Percentiles rank a stretch among this genome's conserved stretches.
Conservation (phyloP, 1,284 basidiomycete species). For the Melanopsichium pennsylvanicum region DNA sequence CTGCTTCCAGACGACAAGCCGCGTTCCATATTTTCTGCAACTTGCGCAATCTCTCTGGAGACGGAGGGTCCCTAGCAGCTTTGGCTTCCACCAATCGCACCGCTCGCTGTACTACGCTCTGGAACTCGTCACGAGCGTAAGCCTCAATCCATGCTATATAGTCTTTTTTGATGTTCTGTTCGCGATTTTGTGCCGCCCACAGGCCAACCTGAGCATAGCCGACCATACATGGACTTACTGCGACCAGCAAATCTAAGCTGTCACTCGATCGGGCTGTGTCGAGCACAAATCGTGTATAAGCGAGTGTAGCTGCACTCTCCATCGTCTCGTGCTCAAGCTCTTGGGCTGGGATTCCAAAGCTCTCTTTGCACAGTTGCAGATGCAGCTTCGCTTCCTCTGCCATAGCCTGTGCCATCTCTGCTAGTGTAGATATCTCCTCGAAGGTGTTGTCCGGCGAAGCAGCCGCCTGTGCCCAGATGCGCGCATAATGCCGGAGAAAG, state of each 20-base stretch:
- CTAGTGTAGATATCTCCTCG: conserved; percentile 74
- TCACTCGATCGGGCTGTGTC: conserved; percentile 70
- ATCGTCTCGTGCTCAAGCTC: conserved; percentile 42
- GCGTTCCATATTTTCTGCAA: conserved; percentile 80
- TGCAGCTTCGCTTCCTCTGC: conserved; percentile 55
- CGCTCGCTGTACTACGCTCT: conserved; percentile 75
- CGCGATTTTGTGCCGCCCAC: conserved; percentile 66
- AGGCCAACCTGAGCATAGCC: conserved; percentile 95
- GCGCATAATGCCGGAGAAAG: conserved; percentile 69
- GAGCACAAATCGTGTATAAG: conserved; percentile 61
- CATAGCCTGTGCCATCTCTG: conserved; percentile 68
- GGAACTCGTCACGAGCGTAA: conserved; percentile 77
- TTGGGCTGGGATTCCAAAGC: conserved; percentile 36
- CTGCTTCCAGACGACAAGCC: conserved; percentile 79
- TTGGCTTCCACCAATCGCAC: conserved; percentile 70
- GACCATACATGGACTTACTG: conserved; percentile 83
- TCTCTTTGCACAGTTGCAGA: conserved; percentile 41
- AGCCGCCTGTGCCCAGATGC: conserved; percentile 73
- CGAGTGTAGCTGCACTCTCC: conserved; percentile 57
- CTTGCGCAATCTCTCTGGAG: conserved; percentile 72
- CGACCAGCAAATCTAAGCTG: conserved; percentile 77
- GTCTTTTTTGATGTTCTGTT: conserved; percentile 10
- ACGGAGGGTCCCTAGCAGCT: conserved; percentile 73
- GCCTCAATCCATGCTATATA: conserved; percentile 78
- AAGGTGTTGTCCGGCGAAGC: conserved; percentile 68